Base-by-base conservation (phyloP, 1,284 basidiomycete species). In the Cerrena zonata region DNA sequence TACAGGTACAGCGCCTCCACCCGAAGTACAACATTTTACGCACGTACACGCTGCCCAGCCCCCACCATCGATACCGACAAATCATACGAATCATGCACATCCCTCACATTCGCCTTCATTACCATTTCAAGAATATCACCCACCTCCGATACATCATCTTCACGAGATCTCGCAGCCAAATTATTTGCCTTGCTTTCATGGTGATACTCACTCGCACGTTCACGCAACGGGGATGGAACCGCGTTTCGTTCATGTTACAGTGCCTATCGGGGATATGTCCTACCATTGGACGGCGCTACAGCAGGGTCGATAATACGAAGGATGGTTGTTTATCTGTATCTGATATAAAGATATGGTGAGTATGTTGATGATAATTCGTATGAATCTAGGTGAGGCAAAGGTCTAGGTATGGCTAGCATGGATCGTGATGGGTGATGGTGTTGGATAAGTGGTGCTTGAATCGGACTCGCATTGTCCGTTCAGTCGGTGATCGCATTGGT, bases 141-240 rank as follows among this genome's bases (percentile, higher is more conserved):
- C 13, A 13, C 41, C 18, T 42, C 19, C 41, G 5, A 23, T 23
- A 42, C 19, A 42, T 5, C 11, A 23, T 24, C 41, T 10, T 23
- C 41, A 23, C n/a, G 41, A 42, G 41, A 13, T 22, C 3, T 13
- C 19, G 5, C 18, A 23, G 13, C 21, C 41, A 13, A 23, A 42
- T 4, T 19, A 40, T 23, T 23, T 42, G 41, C 41, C 41, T 42
- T 42, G 41, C 41, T 42, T 42, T 23, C 23, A 42, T 24, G 41
- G 41, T 22, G 41, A 42, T 15, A 23, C 41, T 5, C 41, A 42
- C 22, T 13, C 13, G 5, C 41, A 42, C 41, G 41, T 42, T 22
- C 41, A 22, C 4, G n/a, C 41, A 5, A 5, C 7, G 41, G 21
- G 41, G 19, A 42, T 23, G 23, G 41, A 42, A 24, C 41, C 41